Percentiles rank a stretch among this genome's conserved stretches.
phyloP scores from a whole-genome alignment of 495 filamentous ascomycete species.

The Penicillium argentinense region DNA sequence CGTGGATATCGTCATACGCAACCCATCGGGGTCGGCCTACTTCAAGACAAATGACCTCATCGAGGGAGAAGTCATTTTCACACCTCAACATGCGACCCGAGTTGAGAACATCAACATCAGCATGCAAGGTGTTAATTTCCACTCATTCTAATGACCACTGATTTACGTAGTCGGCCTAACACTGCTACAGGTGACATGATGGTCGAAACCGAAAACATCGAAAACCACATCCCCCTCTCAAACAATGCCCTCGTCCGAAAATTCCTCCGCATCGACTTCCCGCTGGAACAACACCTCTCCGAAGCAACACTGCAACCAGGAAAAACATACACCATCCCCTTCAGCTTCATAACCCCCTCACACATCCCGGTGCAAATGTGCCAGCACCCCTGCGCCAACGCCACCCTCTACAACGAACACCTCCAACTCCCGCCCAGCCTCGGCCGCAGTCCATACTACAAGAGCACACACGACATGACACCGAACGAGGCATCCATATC shows the following conservation, averaged over 20 bases:
- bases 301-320: neutral
- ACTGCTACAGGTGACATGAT: neutral
- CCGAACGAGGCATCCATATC: neutral
- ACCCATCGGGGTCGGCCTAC: neutral
- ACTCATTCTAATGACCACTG: too few species aligned
- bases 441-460: neutral
- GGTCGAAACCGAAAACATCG: slow-evolving; percentile 6
- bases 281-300: neutral
- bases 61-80: slow-evolving; percentile 2
- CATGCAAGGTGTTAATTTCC: slow-evolving; percentile 1
- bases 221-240: slow-evolving; percentile 1
- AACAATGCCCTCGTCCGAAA: neutral
- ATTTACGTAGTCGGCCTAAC: too few species aligned
- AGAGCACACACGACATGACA: slow-evolving; percentile 2
- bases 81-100: neutral
- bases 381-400: slow-evolving; percentile 4
- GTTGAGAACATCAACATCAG: slow-evolving; percentile 6
- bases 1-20: neutral
- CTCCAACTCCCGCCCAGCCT: slow-evolving; percentile 5
- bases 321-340: neutral
- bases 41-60: slow-evolving; percentile 9
- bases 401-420: slow-evolving; percentile 8
- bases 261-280: neutral
- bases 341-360: slow-evolving; percentile 4
- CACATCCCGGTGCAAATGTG: slow-evolving; percentile 7